Evolutionary conservation across 257 asterid genomes (phyloP), one percentile per base, ranked within the genome.

Genomic region (Solanum appendiculatum): DNA sequence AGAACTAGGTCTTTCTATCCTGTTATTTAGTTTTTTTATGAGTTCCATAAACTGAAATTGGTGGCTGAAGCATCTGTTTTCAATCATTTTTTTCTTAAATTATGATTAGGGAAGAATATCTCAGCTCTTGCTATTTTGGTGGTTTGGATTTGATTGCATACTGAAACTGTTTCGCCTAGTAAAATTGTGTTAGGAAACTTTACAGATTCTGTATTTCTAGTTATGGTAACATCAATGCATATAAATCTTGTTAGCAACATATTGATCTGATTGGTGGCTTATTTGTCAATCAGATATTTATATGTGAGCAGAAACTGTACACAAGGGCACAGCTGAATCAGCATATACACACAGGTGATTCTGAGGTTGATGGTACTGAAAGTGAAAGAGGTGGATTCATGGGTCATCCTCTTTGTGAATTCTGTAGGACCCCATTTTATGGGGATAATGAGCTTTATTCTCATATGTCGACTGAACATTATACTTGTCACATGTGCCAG

Each of bases 301-400:
- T 97, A 81, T 97, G 99, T 88, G 99, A 97, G 92, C 99, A 97
- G 90, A 97, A 96, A 89, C 88, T 96, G 86, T 97, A 95, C 91
- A 92, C 96, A 9, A 95, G 96, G 90, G 90, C 96, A 72, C 99
- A 97, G 89, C 94, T 97, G 66, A 93, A 89, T 86, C 98, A 93
- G 88, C 99, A 97, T 91, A 93, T 86, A 81, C 88, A 89, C 88
- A 93, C 96, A 12, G 99, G 99, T 69, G 98, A 97, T 85, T 96
- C 99, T 25, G 97, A 95, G 93, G 99, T 95, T 87, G 99, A 97
- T 92, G 99, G 99, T 89, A 94, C 93, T 86, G 99, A 96, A 93
- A 96, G 97, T 91, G 99, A 97, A 88, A 92, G 99, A 89, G 99
- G 98, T 88, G 99, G 99, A 88, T 97, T 97, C 87, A 86, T 87